Evolutionary conservation across 495 filamentous ascomycete species (phyloP), one percentile per base, ranked within the genome.

Genomic region (Penicillium mononematosum): DNA sequence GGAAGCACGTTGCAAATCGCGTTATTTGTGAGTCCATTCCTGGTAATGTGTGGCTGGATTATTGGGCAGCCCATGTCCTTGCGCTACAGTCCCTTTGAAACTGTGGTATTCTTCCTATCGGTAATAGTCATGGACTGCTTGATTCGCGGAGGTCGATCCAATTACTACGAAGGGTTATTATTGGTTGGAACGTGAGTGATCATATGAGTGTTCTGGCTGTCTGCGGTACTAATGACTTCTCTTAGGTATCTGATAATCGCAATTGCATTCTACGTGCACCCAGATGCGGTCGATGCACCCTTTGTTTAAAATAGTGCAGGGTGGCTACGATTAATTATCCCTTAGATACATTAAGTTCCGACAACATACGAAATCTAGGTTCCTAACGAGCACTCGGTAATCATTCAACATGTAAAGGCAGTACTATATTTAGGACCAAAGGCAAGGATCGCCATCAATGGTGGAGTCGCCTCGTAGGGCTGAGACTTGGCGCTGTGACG

Each of bases 231-330:
- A n/a, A 25, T 47, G 17, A 20, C 46, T 20, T 43, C 7, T 24
- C n/a, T 5, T 42, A 82, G 79, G 36, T 91, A 91, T 59, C 67
- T 83, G 36, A 91, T 92, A 54, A 91, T 92, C 58, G 88, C 86
- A 0, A 72, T 91, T 8, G 88, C 88, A 17, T 93, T 92, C 71
- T 89, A 83, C 63, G 87, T 89, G 29, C 89, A 89, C 51, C 89
- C 89, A 8, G 83, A 88, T 56, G 73, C 58, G 29, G 24, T 48
- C 9, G 41, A 50, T 31, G 43, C 43, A 12, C 43, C 22, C 16
- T 29, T 55, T 4, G 24, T 55, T 10, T 54, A 22, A 8, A 3
- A 34, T 46, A 2, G 1, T 38, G 9, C 34, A 19, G 8, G 2
- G 41, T 24, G 17, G 27, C 20, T 12, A 12, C 4, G 10, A 48